Conservation (phyloP, 2,329 filamentous ascomycete species). For the Fusarium floridanum region DNA sequence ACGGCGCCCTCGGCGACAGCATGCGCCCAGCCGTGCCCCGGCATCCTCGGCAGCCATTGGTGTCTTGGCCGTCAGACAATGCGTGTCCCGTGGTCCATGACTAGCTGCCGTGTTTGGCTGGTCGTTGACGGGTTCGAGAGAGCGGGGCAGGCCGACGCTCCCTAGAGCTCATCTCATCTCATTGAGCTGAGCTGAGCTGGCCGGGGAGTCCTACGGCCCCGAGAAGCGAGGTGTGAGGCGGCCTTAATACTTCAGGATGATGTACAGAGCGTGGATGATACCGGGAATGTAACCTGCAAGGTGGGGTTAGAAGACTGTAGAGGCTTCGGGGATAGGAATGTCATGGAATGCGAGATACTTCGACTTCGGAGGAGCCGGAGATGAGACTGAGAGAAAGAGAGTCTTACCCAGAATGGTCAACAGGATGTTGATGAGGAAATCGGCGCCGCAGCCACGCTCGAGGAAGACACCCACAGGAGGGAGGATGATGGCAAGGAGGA, state of each 20-base stretch:
- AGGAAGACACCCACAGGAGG: constrained; percentile 94
- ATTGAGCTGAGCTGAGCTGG: constrained; percentile 5
- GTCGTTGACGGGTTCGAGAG: constrained; percentile 23
- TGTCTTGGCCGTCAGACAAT: constrained; percentile 35
- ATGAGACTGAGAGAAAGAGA: constrained; percentile 8
- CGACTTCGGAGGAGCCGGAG: constrained; percentile 55
- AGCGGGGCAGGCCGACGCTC: constrained; percentile 27
- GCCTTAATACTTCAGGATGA: constrained; percentile 87
- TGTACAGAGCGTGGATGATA: constrained; percentile 94
- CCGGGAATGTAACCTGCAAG: constrained; percentile 74
- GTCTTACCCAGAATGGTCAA: constrained; percentile 77
- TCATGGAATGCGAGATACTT: constrained; percentile 6
- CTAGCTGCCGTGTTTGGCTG: constrained; percentile 24
- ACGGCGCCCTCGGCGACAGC: constrained; percentile 17
- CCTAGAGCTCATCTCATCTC: constrained; percentile 14
- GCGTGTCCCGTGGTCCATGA: constrained; percentile 20
- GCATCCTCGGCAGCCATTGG: constrained; percentile 36
- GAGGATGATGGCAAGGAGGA: constrained; percentile 89
- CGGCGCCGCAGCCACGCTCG: constrained; percentile 88
- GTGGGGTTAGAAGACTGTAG: constrained; percentile 26
- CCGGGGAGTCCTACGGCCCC: constrained; percentile 26
- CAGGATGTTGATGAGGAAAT: constrained; percentile 93
- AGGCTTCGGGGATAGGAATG: constrained; percentile 2
- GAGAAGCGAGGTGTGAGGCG: constrained; percentile 22
- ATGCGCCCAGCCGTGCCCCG: constrained; percentile 19